A percentile compares a stretch with the other conserved stretches of the same genome.
Evolutionary conservation across 2,329 filamentous ascomycete genomes (phyloP).

Genomic region (Beauveria varroae): DNA sequence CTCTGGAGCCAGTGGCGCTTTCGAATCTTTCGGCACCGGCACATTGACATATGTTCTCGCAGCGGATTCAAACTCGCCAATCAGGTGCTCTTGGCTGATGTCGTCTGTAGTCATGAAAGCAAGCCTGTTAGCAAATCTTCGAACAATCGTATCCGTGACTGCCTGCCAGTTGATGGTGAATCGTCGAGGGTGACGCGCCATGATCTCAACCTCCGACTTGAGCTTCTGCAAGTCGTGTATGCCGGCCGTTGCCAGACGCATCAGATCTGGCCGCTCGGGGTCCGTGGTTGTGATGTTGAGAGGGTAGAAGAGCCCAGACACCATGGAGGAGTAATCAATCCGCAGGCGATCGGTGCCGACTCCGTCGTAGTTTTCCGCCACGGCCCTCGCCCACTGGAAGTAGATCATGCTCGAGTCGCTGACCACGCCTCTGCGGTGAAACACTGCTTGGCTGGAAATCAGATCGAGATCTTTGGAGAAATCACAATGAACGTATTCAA

Average conservation of each 20-base stretch:
- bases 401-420: constrained; percentile 20
- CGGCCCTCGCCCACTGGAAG: constrained; percentile 35
- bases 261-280: constrained; percentile 24
- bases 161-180: constrained; percentile 54
- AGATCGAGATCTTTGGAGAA: constrained; percentile 41
- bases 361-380: constrained; percentile 37
- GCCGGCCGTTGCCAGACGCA: constrained; percentile 23
- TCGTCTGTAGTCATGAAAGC: constrained; percentile 26
- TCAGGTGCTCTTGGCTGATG: constrained; percentile 23
- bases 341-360: constrained; percentile 33
- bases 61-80: constrained; percentile 29
- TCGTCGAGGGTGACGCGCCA: constrained; percentile 29
- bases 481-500: constrained; percentile 62
- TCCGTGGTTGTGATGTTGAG: constrained; percentile 40
- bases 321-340: constrained; percentile 43
- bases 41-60: constrained; percentile 38
- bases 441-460: constrained; percentile 24
- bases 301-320: constrained; percentile 43
- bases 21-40: constrained; percentile 12
- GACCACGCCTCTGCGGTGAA: constrained; percentile 15
- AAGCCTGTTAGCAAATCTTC: constrained; percentile 53
- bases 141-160: constrained; percentile 57
- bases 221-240: constrained; percentile 26
- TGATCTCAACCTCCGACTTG: constrained; percentile 34
- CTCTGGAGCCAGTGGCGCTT: constrained; percentile 2